These are phyloP conservation scores for Crucibulum laeve DNA, from an alignment of 768 basidiomycete genomes.

Conservation along the genomic window DNA sequence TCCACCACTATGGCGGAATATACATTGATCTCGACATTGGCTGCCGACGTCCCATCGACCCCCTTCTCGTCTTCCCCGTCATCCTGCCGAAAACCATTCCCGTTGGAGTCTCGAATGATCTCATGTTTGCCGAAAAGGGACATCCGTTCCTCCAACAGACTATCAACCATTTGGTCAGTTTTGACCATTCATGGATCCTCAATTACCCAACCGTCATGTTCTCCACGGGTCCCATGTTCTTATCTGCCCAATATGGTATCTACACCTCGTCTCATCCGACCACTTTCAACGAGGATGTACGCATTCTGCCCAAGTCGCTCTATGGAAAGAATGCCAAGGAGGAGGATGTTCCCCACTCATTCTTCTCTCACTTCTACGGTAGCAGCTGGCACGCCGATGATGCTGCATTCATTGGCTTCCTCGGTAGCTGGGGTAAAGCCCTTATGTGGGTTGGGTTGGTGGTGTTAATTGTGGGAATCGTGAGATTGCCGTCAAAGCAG, in stretches of 20 bases:
- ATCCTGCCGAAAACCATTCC: conserved; percentile 95
- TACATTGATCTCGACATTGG: conserved; percentile 98
- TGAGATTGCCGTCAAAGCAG: conserved; percentile 57
- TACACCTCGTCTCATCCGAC: conserved; percentile 69
- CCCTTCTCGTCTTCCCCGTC: conserved; percentile 79
- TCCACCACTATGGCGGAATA: conserved; percentile 91
- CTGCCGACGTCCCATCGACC: conserved; percentile 81
- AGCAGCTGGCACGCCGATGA: conserved; percentile 99
- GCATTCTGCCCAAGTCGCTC: conserved; percentile 92
- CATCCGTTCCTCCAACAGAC: conserved; percentile 92
- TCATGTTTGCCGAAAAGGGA: conserved; percentile 84
- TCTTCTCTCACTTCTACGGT: conserved; percentile 97
- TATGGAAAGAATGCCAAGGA: conserved; percentile 94
- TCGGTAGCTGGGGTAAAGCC: conserved; percentile 82
- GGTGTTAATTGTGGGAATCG: conserved; percentile 65
- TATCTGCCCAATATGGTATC: conserved; percentile 90
- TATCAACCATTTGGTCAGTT: conserved; percentile 86
- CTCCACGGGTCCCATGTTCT: conserved; percentile 98
- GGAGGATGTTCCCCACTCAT: conserved; percentile 82
- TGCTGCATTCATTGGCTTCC: conserved; percentile 94
- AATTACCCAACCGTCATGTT: conserved; percentile 99
- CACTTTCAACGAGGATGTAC: conserved; percentile 68
- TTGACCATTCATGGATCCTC: conserved; percentile 90
- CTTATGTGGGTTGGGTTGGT: conserved; percentile 83
- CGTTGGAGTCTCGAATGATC: conserved; percentile 95